These are phyloP conservation scores for Leccinum glutinopallens DNA, from an alignment of 1,284 basidiomycete genomes.

Conservation along the genomic window DNA sequence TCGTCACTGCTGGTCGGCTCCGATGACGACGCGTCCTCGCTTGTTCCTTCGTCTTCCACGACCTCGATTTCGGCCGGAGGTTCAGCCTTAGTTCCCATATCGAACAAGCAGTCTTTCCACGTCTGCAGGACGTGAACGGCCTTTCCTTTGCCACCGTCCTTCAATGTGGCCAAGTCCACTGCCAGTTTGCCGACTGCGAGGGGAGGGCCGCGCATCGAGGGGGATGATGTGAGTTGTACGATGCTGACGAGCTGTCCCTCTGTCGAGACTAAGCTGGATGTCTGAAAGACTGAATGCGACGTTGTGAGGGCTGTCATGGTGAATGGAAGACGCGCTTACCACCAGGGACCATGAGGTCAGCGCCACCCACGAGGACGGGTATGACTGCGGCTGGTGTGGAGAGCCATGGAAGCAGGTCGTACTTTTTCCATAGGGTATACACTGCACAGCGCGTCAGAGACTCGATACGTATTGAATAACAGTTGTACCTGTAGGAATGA, in stretches of 20 bases:
- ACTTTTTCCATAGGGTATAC: constrained; percentile 76
- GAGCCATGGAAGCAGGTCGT: constrained; percentile 62
- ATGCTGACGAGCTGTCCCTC: constrained; percentile 62
- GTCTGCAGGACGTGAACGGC: constrained; percentile 70
- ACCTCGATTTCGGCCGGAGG: constrained; percentile 46
- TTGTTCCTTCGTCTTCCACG: constrained; percentile 25
- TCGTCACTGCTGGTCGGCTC: constrained; percentile 8
- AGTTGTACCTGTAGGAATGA: constrained; percentile 67
- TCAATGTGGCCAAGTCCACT: constrained; percentile 48
- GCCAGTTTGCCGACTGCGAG: constrained; percentile 74
- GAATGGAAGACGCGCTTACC: constrained; percentile 45
- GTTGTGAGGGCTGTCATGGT: constrained; percentile 1
- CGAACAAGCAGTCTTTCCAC: constrained; percentile 73
- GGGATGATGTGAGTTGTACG: constrained; percentile 45
- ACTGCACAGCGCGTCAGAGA: constrained; percentile 37
- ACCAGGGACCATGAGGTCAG: constrained; percentile 81
- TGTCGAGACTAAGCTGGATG: constrained; percentile 41
- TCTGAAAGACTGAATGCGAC: constrained; percentile 55
- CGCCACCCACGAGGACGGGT: constrained; percentile 66
- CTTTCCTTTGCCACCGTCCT: constrained; percentile 63
- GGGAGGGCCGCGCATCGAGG: constrained; percentile 46
- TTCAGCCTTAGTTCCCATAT: constrained; percentile 61
- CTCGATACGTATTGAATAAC: not conserved
- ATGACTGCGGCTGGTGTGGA: constrained; percentile 68
- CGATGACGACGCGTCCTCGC: constrained; percentile 21